Base-by-base conservation (phyloP, 345 rosid genomes). In the Eucalyptus lansdowneana region DNA sequence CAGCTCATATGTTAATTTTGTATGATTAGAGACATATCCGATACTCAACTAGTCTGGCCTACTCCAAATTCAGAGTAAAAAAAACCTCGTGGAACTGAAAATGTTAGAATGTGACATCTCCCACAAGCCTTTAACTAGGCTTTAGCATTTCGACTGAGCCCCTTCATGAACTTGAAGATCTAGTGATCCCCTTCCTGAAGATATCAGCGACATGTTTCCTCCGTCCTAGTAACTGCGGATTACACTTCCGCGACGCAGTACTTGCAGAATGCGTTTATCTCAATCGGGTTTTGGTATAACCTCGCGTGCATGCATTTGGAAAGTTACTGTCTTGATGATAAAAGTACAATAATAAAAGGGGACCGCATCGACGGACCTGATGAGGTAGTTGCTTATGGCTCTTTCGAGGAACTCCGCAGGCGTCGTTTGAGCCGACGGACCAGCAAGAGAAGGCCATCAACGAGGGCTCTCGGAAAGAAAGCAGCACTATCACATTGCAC, bases 1-100 rank as follows among this genome's bases (percentile, higher is more conserved):
- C 2, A 7, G 27, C 15, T 76, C 27, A 4, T 25, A 40, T 0
- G 0, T 76, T 21, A 76, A 76, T 76, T 37, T 0, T 76, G 8
- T 76, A 24, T 42, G 9, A 76, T 76, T 40, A 40, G 85, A 11
- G 85, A 40, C 15, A 12, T 40, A 11, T 19, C 47, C 47, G 6
- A 40, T 6, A 76, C 8, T 12, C 27, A 40, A 0, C 85, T 40
- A 6, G 27, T 40, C 27, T 76, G 83, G 27, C 45, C 83, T 21
- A 11, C 83, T 21, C 83, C 47, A 22, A 3, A 19, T 76, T 37
- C 47, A 44, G 47, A 40, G 27, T 21, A 12, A 27, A 21, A 76
- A 76, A 47, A 37, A 76, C 47, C 83, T 72, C 0, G 83, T 76
- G 27, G 27, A 76, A 6, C 25, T 17, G 25, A 37, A 34, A 37